Evolutionary conservation across 129 eudicot species (phyloP), one percentile per base, ranked within the genome.

Genomic region (Chrysanthemum makinoi): DNA sequence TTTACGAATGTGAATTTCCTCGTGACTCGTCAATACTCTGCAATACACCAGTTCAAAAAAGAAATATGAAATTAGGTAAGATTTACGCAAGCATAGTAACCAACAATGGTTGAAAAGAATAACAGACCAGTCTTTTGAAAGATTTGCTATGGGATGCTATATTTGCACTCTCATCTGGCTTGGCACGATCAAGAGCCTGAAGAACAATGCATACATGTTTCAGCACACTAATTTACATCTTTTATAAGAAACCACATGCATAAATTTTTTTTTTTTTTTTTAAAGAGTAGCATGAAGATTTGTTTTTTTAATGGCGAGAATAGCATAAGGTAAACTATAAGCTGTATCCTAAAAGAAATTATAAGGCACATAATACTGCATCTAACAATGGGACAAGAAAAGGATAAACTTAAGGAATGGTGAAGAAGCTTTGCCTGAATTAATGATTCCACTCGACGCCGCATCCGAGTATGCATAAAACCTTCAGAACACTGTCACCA

Each of bases 401-500:
- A 56, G 28, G 12, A 18, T 55, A 55, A 55, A 16, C 22, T 6
- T 56, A 56, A 10, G 22, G 22, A 56, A 57, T 57, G 63, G 47
- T 28, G 17, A 28, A 22, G 11, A n/a, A 14, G 26, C 46, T 64
- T 67, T 73, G 90, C 98, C 97, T 87, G 88, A 72, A 94, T 94
- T 76, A 94, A 67, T 48, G 98, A 89, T 79, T 94, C 98, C 53
- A 94, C 98, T 30, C 96, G 88, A 24, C 98, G 90, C 73, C 97
- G 89, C 98, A 94, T 94, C 50, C 98, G 87, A 59, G 98, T 89
- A 69, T 94, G 98, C 96, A 89, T 89, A 79, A 94, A 94, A 58
- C 98, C 96, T 80, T 94, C 98, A 1, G 98, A 94, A 66, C 98
- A 89, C 98, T 93, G 92, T 75, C 60, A 50, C 50, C 60, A 80